Base-by-base conservation (phyloP, 352 stramenopile genomes). In the Plasmopara muralis region DNA sequence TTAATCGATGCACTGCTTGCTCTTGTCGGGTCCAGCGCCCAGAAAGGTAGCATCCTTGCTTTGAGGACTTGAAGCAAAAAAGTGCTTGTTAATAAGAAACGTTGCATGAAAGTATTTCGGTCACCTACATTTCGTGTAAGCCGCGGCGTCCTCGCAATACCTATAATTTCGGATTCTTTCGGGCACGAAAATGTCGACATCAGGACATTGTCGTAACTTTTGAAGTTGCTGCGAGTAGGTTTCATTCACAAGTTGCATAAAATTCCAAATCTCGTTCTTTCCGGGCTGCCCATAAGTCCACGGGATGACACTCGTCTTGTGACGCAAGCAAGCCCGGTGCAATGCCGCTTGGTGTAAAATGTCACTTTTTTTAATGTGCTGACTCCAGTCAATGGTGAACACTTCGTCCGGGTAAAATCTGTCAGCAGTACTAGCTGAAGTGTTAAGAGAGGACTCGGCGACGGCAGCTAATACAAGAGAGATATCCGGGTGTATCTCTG, bases 111-210 rank as follows among this genome's bases (percentile, higher is more conserved):
- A 5, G 13, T 18, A 16, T 41, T 41, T 8, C 12, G 14, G 6
- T 41, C 1, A 41, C 37, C 1, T 58, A 85, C 72, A 83, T 37
- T 85, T 83, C 5, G 74, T 64, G 49, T 87, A 89, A 5, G 67
- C 77, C 20, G 72, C 62, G 5, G 65, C 67, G 44, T 89, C 77
- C 41, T 89, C 77, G 58, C 77, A 89, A 60, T 89, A 89, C 30
- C 77, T 75, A 38, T 80, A 66, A 15, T 53, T 62, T 12, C 75
- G 70, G 13, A 86, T 56, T n/a, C 59, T 64, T 7, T 41, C 6
- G 0, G 77, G 73, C 20, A 83, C 48, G 55, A 78, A 89, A 41
- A 89, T 66, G 37, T 87, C 77, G n/a, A 88, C 56, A 50, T 83
- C 74, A 0, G 72, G 58, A 46, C 77, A 87, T n/a, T 59, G 41